Base-by-base conservation (phyloP, 2,329 filamentous ascomycete species). In the Stachybotrys chartarum region DNA sequence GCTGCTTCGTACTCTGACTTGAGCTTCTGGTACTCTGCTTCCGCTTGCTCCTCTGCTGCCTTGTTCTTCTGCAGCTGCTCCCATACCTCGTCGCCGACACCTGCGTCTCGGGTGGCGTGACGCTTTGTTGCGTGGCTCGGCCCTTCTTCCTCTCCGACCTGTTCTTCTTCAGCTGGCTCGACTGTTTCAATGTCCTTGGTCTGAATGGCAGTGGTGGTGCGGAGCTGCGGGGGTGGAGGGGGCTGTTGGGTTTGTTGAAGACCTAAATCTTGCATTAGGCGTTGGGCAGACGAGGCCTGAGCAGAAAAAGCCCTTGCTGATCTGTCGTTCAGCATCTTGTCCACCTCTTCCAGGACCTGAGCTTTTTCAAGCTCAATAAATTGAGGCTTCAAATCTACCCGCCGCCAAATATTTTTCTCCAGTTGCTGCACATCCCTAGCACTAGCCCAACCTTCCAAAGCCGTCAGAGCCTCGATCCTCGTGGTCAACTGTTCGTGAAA, bases 81-180 rank as follows among this genome's bases (percentile, higher is more conserved):
- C 86, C 85, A 89, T 1, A 82, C 70, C 6, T 69, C 79, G 51
- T 88, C 83, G 5, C 74, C 78, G 0, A 88, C 84, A 0, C 80
- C 80, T 0, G 73, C 65, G 56, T 89, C 86, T 12, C 84, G 76
- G 5, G 61, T 56, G n/a, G 46, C 6, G 35, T 42, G 35, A 42
- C 35, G 35, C 35, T 42, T 42, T 42, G 5, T 2, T 14, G 8
- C 35, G 5, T 10, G 35, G 14, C 14, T 14, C 14, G 35, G 35
- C 14, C 66, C 60, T 24, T 53, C 30, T 3, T 50, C 17, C 11
- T 58, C 49, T 1, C 61, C 55, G 3, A 52, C n/a, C 1, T 39
- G 18, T 1, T 57, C 39, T 4, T 46, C 32, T 32, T 52, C 4
- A 1, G 16, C 30, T 10, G 55, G 12, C 1, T 53, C 53, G 0